These are phyloP conservation scores for Solanum sejunctum DNA, from an alignment of 257 asterid genomes.

Conservation along the genomic window DNA sequence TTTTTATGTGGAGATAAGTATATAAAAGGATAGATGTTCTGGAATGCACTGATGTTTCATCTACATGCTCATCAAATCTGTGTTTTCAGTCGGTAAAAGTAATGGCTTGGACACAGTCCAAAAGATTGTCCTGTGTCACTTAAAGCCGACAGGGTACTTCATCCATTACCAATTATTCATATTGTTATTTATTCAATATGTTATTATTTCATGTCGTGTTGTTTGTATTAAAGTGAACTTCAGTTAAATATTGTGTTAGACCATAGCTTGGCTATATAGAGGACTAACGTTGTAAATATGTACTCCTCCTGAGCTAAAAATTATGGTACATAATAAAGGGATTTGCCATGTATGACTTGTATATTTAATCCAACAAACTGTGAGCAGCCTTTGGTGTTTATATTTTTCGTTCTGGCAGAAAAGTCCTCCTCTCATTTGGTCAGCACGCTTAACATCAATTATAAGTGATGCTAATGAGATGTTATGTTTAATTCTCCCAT, in stretches of 20 bases:
- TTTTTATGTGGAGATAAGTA: background rate
- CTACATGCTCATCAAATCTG: background rate
- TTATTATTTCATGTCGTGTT: background rate
- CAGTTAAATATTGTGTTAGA: background rate
- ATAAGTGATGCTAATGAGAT: background rate
- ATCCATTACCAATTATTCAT: background rate
- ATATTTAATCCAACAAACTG: background rate
- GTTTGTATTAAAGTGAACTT: background rate
- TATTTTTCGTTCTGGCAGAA: background rate
- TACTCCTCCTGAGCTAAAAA: background rate
- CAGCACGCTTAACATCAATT: background rate
- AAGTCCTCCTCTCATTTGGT: background rate
- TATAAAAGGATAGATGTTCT: background rate
- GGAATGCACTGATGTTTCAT: background rate
- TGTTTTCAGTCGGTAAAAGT: background rate
- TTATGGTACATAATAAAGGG: background rate
- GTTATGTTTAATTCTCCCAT: background rate
- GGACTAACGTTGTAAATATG: background rate
- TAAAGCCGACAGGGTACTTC: background rate
- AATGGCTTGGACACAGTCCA: background rate
- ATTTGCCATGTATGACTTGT: background rate
- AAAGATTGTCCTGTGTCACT: background rate
- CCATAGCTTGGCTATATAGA: background rate
- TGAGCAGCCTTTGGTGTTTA: background rate
- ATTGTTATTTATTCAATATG: background rate